Conservation (phyloP, 345 rosid species). For the Bruguiera parviflora region DNA sequence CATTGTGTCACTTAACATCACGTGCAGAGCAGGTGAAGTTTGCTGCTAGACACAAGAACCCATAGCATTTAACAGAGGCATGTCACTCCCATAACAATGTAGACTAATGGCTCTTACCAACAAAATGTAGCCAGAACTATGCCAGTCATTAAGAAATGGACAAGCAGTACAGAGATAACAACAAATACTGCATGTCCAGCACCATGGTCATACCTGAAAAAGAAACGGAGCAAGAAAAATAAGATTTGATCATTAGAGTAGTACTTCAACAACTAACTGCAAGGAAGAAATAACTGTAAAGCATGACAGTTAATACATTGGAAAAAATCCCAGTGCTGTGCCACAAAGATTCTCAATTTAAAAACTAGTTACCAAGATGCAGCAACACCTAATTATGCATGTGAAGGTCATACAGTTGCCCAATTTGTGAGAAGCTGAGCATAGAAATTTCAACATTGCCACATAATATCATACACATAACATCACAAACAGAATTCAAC, state of each 20-base stretch:
- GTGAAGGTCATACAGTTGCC: background rate
- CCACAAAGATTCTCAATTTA: background rate
- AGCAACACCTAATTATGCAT: background rate
- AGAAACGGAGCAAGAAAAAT: conserved; percentile 13
- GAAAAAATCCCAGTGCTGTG: background rate
- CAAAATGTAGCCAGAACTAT: conserved; percentile 72
- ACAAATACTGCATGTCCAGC: conserved; percentile 73
- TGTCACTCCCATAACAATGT: background rate
- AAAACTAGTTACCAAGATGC: background rate
- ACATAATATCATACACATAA: background rate
- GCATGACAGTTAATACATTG: background rate
- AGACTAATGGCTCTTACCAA: conserved; percentile 57
- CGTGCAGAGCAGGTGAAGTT: background rate
- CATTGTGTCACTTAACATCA: background rate
- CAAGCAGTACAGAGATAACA: conserved; percentile 66
- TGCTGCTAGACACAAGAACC: background rate
- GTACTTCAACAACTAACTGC: background rate
- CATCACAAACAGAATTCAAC: background rate
- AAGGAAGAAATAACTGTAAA: background rate
- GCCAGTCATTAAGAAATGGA: conserved; percentile 80
- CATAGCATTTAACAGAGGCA: background rate
- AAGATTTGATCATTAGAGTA: conserved; percentile 6
- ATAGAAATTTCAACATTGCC: background rate
- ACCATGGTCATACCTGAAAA: conserved; percentile 91
- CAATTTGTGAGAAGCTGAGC: background rate